Base-by-base conservation (phyloP, 75 land plant genomes). In the Pinus albicaulis region DNA sequence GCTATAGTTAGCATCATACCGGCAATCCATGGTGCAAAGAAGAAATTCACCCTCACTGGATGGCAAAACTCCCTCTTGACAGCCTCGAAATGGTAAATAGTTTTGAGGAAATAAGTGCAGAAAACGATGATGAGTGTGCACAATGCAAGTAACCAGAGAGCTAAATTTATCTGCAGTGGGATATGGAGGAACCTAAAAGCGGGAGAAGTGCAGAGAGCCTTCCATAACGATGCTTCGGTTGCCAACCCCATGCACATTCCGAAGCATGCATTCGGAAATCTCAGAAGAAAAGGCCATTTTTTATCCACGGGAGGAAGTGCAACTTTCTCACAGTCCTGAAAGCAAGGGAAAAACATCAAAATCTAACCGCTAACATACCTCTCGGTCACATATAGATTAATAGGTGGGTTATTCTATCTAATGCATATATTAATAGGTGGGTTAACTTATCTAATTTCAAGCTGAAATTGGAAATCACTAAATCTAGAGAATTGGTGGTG, bases 11-110 rank as follows among this genome's bases (percentile, higher is more conserved):
- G 48, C 6, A 31, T 31, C 31, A 31, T 31, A 31, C 31, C 1
- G 38, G 60, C 81, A 85, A 74, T 80, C 78, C 85, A 82, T 34
- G 86, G 84, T 0, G 86, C 84, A 44, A 84, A 84, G 85, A 84
- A 84, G 80, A 84, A 84, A 44, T 84, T 84, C 57, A 77, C 80
- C 34, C 86, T 57, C 65, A 84, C 86, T 2, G 85, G 85, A 53
- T 84, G 80, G 56, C 38, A 66, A 57, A 59, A 84, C 77, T 84
- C 86, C 10, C 86, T 57, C 61, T 73, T 38, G 55, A 84, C 86
- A 19, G 86, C 86, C 59, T 78, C 85, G 48, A 78, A 77, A 77
- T 77, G 78, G 52, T 64, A 77, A 25, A 72, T 19, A 8, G 75
- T 20, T 59, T 84, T 84, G 15, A 74, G 31, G 13, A 55, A 4